These are phyloP conservation scores for Claviceps africana DNA, from an alignment of 2,329 filamentous ascomycete genomes.

Conservation along the genomic window DNA sequence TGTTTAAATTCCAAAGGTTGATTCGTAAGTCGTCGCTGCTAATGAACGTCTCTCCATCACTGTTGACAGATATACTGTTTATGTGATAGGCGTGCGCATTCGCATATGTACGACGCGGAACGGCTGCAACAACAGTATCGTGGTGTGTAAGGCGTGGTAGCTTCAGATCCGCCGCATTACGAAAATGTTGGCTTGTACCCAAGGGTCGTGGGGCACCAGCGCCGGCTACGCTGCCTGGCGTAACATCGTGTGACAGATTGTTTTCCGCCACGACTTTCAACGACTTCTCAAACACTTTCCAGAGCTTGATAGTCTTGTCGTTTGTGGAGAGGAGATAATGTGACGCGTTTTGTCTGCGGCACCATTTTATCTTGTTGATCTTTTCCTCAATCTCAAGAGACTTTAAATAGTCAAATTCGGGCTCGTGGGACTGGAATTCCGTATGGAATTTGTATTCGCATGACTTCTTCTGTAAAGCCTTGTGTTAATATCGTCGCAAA, in stretches of 20 bases:
- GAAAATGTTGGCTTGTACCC: conserved; percentile 57
- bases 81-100: conserved; percentile 99
- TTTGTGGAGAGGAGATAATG: conserved; percentile 98
- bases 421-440: conserved; percentile 98
- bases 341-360: conserved; percentile 90
- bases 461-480: conserved; percentile 75
- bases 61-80: conserved; percentile 99
- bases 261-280: conserved; percentile 98
- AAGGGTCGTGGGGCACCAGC: conserved; percentile 64
- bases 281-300: conserved; percentile 99
- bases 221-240: conserved; percentile 56
- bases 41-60: conserved; percentile 97
- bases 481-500: neutral
- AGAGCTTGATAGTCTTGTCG: conserved; percentile 99
- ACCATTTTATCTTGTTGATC: conserved; percentile 99
- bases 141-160: conserved; percentile 93
- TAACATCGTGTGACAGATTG: conserved; percentile 89
- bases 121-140: conserved; percentile 93
- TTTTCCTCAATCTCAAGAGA: conserved; percentile 99
- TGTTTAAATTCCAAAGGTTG: conserved; percentile 98
- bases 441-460: conserved; percentile 99
- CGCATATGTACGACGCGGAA: conserved; percentile 89
- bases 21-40: conserved; percentile 95
- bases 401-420: conserved; percentile 98
- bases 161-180: conserved; percentile 70